These are phyloP conservation scores for Fusarium ramigenum DNA, from an alignment of 2,329 filamentous ascomycete species.

Conservation along the genomic window DNA sequence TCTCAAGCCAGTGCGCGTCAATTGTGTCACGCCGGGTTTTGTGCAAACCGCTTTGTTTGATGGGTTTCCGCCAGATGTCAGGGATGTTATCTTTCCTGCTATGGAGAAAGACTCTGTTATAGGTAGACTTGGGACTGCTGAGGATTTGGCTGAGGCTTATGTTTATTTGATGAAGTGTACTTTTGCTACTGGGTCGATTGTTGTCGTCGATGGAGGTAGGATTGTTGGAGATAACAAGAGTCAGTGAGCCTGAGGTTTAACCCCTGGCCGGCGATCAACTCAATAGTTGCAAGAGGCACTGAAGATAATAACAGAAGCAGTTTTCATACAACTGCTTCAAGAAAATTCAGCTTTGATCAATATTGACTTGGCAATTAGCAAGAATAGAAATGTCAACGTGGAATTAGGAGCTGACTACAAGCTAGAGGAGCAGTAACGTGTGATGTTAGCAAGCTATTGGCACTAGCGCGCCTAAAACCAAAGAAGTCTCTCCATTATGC, in stretches of 20 bases:
- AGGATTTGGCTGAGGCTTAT: not conserved
- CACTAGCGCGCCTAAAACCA: not conserved
- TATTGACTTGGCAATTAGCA: too few species aligned
- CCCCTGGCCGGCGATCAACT: rapidly evolving
- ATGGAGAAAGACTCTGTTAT: not conserved
- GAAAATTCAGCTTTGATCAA: not conserved
- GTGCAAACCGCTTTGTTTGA: not conserved
- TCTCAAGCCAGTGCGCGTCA: rapidly evolving
- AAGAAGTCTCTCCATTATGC: not conserved
- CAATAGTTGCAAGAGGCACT: not conserved
- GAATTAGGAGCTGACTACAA: not conserved
- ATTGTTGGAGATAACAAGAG: not conserved
- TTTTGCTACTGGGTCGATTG: not conserved
- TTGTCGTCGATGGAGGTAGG: not conserved
- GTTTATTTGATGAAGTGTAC: conserved; percentile 1
- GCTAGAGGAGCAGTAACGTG: not conserved
- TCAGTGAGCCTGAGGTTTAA: not conserved
- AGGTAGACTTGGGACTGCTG: not conserved
- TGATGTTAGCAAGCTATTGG: not conserved
- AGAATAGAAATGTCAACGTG: not conserved
- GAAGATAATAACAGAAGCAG: rapidly evolving
- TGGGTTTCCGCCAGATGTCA: not conserved
- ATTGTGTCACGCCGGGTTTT: not conserved
- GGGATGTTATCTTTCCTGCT: not conserved
- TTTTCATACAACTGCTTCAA: rapidly evolving